Evolutionary conservation across 345 rosid genomes (phyloP), one percentile per base, ranked within the genome.

Genomic region (Litchi chinensis): DNA sequence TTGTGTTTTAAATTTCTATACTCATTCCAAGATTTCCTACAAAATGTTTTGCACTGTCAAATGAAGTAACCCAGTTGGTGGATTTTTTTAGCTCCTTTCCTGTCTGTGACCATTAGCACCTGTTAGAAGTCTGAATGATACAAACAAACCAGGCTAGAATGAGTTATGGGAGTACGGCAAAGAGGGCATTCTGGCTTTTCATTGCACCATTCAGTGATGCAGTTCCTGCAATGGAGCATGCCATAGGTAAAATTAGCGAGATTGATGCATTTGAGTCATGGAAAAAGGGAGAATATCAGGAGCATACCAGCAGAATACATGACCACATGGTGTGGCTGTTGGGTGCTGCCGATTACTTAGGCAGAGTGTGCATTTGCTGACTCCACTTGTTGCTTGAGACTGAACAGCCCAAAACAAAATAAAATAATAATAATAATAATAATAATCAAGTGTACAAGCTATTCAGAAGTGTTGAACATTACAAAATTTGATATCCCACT

Each of bases 141-240:
- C 74, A 94, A 80, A 79, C 94, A 93, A 41, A 95, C 98, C 46
- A 95, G 79, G 85, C 93, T 89, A 65, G 98, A 92, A 81, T 93
- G 98, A 40, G 95, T 87, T 22, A 94, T 86, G 8, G 97, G 91
- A 8, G 97, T 88, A 12, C 98, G 97, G 85, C 97, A 96, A 26
- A 96, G 92, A 16, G 99, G 98, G 77, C 99, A 96, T 79, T 94
- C 98, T 0, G 92, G 97, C 89, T 94, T 96, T 81, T 96, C 99
- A 22, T 96, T 94, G 87, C 99, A 94, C 98, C 99, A 94, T 74
- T 94, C 98, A 93, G 93, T 94, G 48, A 96, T 92, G 88, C 99
- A 96, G 84, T 80, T 93, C 99, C 99, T 94, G 74, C 79, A 82
- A 65, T 37, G 8, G 13, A 24, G 59, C 44, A 69, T 15, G 11